These are phyloP conservation scores for Tylopilus vinaceipallidus DNA, from an alignment of 768 basidiomycete species.

Conservation along the genomic window DNA sequence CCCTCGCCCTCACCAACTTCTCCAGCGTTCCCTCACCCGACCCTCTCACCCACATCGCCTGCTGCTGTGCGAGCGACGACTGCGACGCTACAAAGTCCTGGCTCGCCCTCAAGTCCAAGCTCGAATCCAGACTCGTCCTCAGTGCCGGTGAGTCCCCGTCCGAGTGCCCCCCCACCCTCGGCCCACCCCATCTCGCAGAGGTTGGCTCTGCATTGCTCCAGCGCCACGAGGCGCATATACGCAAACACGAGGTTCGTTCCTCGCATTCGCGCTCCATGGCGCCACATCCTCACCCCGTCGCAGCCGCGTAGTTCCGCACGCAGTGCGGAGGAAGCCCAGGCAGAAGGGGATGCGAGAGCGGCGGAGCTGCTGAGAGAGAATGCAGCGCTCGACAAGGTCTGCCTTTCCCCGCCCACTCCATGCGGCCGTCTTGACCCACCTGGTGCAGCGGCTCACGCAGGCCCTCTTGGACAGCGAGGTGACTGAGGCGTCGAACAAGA, in stretches of 20 bases:
- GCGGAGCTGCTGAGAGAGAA: constrained; percentile 53
- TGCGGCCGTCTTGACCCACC: constrained; percentile 4
- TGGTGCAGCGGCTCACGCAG: constrained; percentile 66
- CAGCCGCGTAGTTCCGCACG: constrained; percentile 16
- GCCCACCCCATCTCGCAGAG: constrained; percentile 45
- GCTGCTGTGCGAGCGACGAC: constrained; percentile 65
- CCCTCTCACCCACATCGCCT: constrained; percentile 46
- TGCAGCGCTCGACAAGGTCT: constrained; percentile 49
- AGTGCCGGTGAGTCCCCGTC: constrained; percentile 70
- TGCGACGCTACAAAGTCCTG: constrained; percentile 67
- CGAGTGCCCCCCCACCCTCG: neutral
- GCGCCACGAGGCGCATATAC: constrained; percentile 83
- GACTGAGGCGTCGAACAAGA: constrained; percentile 74
- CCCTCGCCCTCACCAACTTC: constrained; percentile 66
- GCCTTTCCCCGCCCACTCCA: neutral
- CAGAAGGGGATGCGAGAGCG: constrained; percentile 35
- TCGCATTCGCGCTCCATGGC: constrained; percentile 6
- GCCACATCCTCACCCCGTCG: constrained; percentile 13
- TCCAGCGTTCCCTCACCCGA: constrained; percentile 77
- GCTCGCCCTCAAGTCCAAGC: constrained; percentile 59
- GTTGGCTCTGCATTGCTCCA: constrained; percentile 87
- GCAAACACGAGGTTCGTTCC: constrained; percentile 58
- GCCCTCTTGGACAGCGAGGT: constrained; percentile 81
- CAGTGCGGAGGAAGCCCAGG: constrained; percentile 15
- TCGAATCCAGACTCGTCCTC: constrained; percentile 76